Conservation (phyloP, 768 basidiomycete genomes). For the Collybia mongolica region DNA sequence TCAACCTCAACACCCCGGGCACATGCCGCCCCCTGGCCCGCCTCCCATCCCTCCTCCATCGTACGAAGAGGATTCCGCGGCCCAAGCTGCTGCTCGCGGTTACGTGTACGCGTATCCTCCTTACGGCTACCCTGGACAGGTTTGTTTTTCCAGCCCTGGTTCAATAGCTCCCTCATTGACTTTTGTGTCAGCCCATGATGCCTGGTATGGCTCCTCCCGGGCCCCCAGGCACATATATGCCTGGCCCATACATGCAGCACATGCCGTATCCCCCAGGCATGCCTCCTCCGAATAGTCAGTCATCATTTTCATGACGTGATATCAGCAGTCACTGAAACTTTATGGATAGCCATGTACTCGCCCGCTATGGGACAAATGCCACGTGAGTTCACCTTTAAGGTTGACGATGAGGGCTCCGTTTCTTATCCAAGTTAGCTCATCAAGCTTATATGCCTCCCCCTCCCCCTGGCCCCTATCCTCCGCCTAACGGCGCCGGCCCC, state of each 20-base stretch:
- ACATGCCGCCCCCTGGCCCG: slow-evolving; percentile 65
- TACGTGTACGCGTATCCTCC: slow-evolving; percentile 77
- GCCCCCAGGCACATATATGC: slow-evolving; percentile 79
- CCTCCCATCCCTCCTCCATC: slow-evolving; percentile 71
- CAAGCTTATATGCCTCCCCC: slow-evolving; percentile 79
- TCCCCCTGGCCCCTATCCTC: slow-evolving; percentile 74
- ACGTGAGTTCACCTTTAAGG: slow-evolving; percentile 48
- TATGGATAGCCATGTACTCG: slow-evolving; percentile 69
- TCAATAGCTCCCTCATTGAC: neutral
- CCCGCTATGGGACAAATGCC: slow-evolving; percentile 88
- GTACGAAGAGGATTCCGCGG: slow-evolving; percentile 76
- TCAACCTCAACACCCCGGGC: slow-evolving; percentile 63
- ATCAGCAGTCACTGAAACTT: slow-evolving; percentile 1
- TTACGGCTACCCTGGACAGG: slow-evolving; percentile 77
- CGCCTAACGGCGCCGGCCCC: slow-evolving; percentile 75
- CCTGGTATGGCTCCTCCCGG: slow-evolving; percentile 78
- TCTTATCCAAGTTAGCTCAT: slow-evolving; percentile 41
- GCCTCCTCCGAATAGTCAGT: slow-evolving; percentile 75
- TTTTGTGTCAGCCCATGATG: slow-evolving; percentile 69
- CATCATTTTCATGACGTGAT: slow-evolving; percentile 7
- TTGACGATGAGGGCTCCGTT: neutral
- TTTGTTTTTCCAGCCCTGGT: slow-evolving; percentile 29
- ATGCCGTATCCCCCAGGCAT: slow-evolving; percentile 83
- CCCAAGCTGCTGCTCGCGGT: slow-evolving; percentile 55
- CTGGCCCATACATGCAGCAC: slow-evolving; percentile 78